These are phyloP conservation scores for Mucor mucedo DNA, from an alignment of 371 early-diverging fungal species.

Conservation along the genomic window DNA sequence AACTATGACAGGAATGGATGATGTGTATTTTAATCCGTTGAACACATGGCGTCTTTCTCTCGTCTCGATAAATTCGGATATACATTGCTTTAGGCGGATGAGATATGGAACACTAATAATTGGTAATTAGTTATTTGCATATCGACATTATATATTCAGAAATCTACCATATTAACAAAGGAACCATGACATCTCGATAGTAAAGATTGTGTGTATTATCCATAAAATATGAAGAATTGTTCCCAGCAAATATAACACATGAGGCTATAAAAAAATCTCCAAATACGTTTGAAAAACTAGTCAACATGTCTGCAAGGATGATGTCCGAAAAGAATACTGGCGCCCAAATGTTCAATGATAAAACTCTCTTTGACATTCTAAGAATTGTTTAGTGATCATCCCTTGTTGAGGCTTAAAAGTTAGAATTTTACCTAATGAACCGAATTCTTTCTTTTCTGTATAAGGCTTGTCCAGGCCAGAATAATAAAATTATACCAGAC, in stretches of 20 bases:
- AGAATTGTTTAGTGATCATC: neutral
- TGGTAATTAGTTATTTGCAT: neutral
- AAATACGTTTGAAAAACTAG: constrained; percentile 87
- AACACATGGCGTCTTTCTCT: constrained; percentile 73
- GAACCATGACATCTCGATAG: constrained; percentile 57
- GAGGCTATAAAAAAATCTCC: constrained; percentile 77
- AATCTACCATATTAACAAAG: constrained; percentile 65
- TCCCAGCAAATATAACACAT: constrained; percentile 53
- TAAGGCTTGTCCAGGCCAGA: constrained; percentile 61
- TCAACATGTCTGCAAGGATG: constrained; percentile 91
- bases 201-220: constrained; percentile 43
- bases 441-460: constrained; percentile 65
- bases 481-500: constrained; percentile 48
- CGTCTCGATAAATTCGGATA: constrained; percentile 71
- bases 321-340: constrained; percentile 83
- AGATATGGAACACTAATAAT: constrained; percentile 74
- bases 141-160: neutral
- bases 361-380: constrained; percentile 47
- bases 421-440: constrained; percentile 61
- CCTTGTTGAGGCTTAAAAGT: neutral
- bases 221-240: constrained; percentile 34
- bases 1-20: constrained; percentile 86
- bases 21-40: constrained; percentile 86
- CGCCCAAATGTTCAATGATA: constrained; percentile 54
- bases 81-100: constrained; percentile 87